A percentile compares a stretch with the other conserved stretches of the same genome.
Conservation (phyloP, 139 green algal genomes). For the Coelastrella sp. region DNA sequence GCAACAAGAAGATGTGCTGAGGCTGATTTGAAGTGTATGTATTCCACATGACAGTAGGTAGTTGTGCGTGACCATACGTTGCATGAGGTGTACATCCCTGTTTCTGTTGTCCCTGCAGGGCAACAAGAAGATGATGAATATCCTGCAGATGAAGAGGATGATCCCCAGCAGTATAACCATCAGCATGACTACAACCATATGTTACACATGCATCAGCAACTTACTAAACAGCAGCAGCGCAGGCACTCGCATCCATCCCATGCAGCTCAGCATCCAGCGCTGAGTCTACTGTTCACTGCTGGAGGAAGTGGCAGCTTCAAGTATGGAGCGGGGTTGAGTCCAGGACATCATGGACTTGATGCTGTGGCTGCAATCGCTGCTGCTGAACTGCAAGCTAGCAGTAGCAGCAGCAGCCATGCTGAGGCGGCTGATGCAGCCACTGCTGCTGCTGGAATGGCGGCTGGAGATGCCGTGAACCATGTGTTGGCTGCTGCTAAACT, state of each 20-base stretch:
- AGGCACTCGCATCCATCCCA: constrained; percentile 31
- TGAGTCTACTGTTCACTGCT: constrained; percentile 14
- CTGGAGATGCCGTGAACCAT: too few relatives aligned
- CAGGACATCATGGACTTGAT: neutral
- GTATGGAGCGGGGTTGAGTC: neutral
- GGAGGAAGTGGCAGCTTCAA: constrained; percentile 9
- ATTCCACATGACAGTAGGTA: too few relatives aligned
- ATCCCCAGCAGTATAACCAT: constrained; percentile 6
- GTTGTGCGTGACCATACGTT: too few relatives aligned
- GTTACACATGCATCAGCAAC: constrained; percentile 17
- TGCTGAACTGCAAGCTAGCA: constrained; percentile 35
- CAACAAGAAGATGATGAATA: neutral
- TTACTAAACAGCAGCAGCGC: neutral
- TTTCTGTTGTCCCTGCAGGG: neutral
- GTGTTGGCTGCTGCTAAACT: too few relatives aligned
- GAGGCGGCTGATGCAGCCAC: neutral
- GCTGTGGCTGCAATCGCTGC: constrained; percentile 32
- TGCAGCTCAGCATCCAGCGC: neutral
- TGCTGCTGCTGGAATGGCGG: constrained; percentile 6
- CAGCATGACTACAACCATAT: neutral
- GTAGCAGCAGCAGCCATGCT: constrained; percentile 36
- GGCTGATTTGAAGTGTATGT: too few relatives aligned
- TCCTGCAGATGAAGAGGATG: neutral
- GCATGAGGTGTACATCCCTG: too few relatives aligned
- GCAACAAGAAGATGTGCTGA: too few relatives aligned